Base-by-base conservation (phyloP, 2,329 filamentous ascomycete species). In the Talaromyces sp. region DNA sequence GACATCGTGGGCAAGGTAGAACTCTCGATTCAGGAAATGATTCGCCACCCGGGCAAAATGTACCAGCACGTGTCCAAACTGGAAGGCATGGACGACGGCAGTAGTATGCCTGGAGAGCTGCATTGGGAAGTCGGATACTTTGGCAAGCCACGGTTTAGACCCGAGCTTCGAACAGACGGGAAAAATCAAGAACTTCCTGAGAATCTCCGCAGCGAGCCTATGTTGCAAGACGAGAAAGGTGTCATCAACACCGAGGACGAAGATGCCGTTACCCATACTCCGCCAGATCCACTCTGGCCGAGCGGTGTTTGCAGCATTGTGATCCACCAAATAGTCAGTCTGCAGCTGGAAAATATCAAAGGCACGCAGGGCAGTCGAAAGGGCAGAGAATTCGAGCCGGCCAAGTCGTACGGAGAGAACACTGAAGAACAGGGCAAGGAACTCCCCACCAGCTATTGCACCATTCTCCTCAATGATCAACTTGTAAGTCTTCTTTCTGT, bases 51-150 rank as follows among this genome's bases (percentile, higher is more conserved):
- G 0, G 91, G 93, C 39, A 91, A 90, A 70, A 96, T 97, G 91
- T 96, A 93, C 68, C 89, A 91, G 5, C 92, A 96, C 68, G 84
- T 91, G 8, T 96, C 92, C 0, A 92, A 88, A 68, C 84, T 98
- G 1, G 81, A 85, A 30, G 93, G 93, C 11, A 86, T 96, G 78
- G 89, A 95, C 68, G 88, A 91, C 25, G 92, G 89, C 13, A 93
- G 86, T 66, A 84, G 85, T 56, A 98, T 98, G 92, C 95, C 95
- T 0, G 93, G 95, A 30, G 88, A 96, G 71, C 83, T 99, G 44
- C 88, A 96, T 71, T 98, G 93, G 93, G 93, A 97, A 74, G 92
- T 98, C 54, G 95, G 93, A 7, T 98, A 90, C 78, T 98, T 97
- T 69, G 88, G 88, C 68, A 97, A 96, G 78, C 92, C 93, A 0